phyloP scores from a whole-genome alignment of 192 early-diverging fungal species.

The Tieghemiomyces parasiticus region DNA sequence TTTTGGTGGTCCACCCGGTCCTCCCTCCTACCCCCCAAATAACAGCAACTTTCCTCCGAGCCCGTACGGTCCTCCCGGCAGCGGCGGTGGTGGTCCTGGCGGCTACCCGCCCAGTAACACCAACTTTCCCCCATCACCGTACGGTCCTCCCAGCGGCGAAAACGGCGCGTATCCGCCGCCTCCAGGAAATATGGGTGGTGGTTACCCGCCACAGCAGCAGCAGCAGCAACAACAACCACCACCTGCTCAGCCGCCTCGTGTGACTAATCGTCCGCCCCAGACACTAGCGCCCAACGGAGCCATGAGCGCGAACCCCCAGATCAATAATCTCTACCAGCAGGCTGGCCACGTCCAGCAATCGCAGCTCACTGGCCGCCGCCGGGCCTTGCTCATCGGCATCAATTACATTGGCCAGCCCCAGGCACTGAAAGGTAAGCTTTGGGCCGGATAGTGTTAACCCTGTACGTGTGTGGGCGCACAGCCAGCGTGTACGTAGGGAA shows the following conservation, averaged over 20 bases:
- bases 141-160: not conserved
- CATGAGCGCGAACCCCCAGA: not conserved
- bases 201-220: not conserved
- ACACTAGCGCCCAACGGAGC: not conserved
- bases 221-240: not conserved
- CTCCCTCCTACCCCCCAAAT: not conserved
- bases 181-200: not conserved
- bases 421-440: conserved; percentile 31
- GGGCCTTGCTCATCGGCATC: conserved; percentile 82
- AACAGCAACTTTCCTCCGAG: not conserved
- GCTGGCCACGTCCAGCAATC: conserved; percentile 26
- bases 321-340: conserved; percentile 22
- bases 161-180: not conserved
- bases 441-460: too few relatives aligned
- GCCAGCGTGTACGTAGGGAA: not conserved
- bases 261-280: too few relatives aligned
- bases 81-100: not conserved
- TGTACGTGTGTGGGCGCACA: not conserved
- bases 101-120: not conserved
- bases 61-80: not conserved
- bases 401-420: conserved; percentile 61
- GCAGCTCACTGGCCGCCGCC: conserved; percentile 45
- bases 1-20: too few relatives aligned
- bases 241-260: not conserved
- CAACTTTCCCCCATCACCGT: not conserved